These are phyloP conservation scores for Umbelopsis isabellina DNA, from an alignment of 192 early-diverging fungal genomes.

Conservation along the genomic window DNA sequence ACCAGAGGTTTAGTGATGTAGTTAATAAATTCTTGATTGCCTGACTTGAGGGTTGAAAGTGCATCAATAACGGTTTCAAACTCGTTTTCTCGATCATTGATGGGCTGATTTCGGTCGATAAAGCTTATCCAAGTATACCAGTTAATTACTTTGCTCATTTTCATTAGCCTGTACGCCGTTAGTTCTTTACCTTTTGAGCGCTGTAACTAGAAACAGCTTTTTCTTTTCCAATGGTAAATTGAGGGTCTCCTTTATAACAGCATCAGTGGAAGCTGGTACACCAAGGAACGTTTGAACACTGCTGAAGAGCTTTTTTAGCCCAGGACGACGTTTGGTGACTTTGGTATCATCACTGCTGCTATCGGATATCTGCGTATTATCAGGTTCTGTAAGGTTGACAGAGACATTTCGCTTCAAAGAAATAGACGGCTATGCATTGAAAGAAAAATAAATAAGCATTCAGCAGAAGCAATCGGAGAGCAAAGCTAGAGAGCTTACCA, in stretches of 20 bases:
- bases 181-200: conserved; percentile 24
- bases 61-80: conserved; percentile 24
- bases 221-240: conserved; percentile 19
- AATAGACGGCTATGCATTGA: too few species aligned
- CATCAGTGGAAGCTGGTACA: conserved; percentile 5
- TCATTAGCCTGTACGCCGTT: neutral
- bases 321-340: neutral
- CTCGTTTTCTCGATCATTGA: conserved; percentile 25
- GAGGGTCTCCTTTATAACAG: conserved; percentile 16
- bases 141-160: neutral
- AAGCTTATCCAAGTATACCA: neutral
- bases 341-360: neutral
- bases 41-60: conserved; percentile 1
- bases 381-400: too few species aligned
- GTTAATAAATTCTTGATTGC: conserved; percentile 11
- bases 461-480: too few species aligned
- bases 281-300: neutral
- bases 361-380: too few species aligned
- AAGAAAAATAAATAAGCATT: too few species aligned
- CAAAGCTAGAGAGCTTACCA: too few species aligned
- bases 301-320: neutral
- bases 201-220: neutral
- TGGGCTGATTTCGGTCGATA: conserved; percentile 14
- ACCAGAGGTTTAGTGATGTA: conserved; percentile 16
- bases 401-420: too few species aligned